These are phyloP conservation scores for Syzygium aqueum DNA, from an alignment of 345 rosid species.

Conservation along the genomic window DNA sequence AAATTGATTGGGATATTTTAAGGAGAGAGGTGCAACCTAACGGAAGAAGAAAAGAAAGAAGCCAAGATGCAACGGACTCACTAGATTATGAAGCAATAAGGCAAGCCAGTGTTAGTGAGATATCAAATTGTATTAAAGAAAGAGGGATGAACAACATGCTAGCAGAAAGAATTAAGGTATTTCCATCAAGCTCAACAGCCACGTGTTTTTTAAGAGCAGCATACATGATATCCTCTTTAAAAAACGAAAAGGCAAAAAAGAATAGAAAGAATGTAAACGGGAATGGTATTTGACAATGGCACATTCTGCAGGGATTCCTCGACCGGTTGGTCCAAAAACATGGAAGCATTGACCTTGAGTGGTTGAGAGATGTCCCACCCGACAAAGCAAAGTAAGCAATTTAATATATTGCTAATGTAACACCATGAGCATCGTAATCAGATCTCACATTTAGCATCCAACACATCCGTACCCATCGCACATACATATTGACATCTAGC, in stretches of 20 bases:
- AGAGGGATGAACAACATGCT: constrained; percentile 91
- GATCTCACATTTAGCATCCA: neutral
- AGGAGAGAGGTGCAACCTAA: constrained; percentile 42
- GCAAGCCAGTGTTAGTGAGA: constrained; percentile 34
- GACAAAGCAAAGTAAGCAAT: constrained; percentile 68
- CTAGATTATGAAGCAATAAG: constrained; percentile 83
- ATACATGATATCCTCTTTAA: neutral
- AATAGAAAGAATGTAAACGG: neutral
- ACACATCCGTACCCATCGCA: neutral
- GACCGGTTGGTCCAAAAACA: constrained; percentile 61
- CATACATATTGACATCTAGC: neutral
- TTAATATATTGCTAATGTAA: neutral
- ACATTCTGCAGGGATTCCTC: constrained; percentile 66
- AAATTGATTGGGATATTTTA: constrained; percentile 71
- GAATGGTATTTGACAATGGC: neutral
- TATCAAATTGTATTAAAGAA: constrained; percentile 59
- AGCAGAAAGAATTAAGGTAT: constrained; percentile 81
- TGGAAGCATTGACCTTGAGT: constrained; percentile 74
- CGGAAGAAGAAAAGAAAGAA: constrained; percentile 35
- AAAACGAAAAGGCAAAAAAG: neutral
- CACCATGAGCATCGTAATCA: neutral
- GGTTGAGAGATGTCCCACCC: constrained; percentile 74
- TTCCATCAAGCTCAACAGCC: neutral
- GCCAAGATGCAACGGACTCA: constrained; percentile 53
- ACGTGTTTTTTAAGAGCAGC: neutral